These are phyloP conservation scores for Bocquillonia castaneifolia DNA, from an alignment of 441 rosid species.

Conservation along the genomic window DNA sequence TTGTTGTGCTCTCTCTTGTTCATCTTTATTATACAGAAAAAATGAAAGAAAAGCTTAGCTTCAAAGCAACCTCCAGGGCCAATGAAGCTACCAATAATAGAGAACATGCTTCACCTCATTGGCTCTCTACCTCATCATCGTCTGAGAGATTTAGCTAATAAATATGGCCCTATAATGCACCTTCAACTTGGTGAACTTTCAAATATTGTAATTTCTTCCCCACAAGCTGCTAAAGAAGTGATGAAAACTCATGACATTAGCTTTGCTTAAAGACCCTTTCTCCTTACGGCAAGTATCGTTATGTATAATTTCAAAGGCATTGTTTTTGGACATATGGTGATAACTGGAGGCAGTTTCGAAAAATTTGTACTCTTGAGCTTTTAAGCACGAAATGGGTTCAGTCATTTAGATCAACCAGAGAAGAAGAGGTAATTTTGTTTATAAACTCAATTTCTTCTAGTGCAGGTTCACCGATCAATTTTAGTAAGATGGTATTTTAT, in stretches of 20 bases:
- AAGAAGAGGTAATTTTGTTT: conserved; percentile 16
- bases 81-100: conserved; percentile 30
- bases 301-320: conserved; percentile 15
- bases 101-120: conserved; percentile 24
- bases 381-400: conserved; percentile 19
- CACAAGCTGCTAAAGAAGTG: conserved; percentile 27
- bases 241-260: conserved; percentile 22
- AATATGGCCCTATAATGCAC: conserved; percentile 28
- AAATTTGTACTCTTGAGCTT: conserved; percentile 22
- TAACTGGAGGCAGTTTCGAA: conserved; percentile 29
- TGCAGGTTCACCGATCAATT: conserved; percentile 6
- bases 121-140: conserved; percentile 24
- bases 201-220: conserved; percentile 18
- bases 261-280: conserved; percentile 21
- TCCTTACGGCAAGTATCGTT: conserved; percentile 1
- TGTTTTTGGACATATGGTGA: conserved; percentile 20
- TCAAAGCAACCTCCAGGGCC: conserved; percentile 31
- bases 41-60: not conserved
- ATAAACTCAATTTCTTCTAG: conserved; percentile 14
- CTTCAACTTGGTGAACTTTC: conserved; percentile 27
- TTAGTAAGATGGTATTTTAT: conserved; percentile 1
- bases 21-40: not conserved
- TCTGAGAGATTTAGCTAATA: conserved; percentile 17
- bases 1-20: no score
- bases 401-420: conserved; percentile 23